phyloP scores from a whole-genome alignment of 139 green algal species.

The Picochlorum costavermella region DNA sequence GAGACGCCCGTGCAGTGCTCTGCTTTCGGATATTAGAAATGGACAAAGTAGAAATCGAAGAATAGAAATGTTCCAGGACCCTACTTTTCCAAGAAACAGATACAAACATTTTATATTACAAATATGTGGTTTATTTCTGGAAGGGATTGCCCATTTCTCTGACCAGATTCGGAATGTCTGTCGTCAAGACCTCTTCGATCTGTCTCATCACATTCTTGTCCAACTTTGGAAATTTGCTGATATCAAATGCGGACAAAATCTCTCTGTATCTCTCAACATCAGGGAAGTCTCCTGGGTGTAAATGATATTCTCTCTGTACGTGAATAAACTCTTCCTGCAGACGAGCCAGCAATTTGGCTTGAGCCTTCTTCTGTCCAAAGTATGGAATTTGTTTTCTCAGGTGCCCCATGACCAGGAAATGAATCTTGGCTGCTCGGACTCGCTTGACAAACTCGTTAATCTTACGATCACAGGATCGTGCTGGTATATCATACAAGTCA shows the following conservation, averaged over 20 bases:
- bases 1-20: too few species aligned
- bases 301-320: constrained; percentile 83
- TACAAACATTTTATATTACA: background rate
- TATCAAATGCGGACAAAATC: constrained; percentile 75
- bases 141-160: constrained; percentile 82
- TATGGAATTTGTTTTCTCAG: constrained; percentile 78
- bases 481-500: constrained; percentile 88
- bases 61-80: too few species aligned
- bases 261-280: constrained; percentile 72
- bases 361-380: constrained; percentile 63
- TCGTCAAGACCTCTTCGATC: constrained; percentile 70
- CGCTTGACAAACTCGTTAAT: constrained; percentile 99
- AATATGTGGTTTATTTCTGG: background rate
- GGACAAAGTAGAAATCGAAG: too few species aligned
- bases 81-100: too few species aligned
- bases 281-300: constrained; percentile 87
- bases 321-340: constrained; percentile 59
- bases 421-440: constrained; percentile 80
- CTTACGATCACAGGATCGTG: constrained; percentile 67
- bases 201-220: constrained; percentile 46
- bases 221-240: constrained; percentile 69
- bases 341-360: constrained; percentile 54
- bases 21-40: too few species aligned
- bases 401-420: constrained; percentile 81
- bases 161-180: constrained; percentile 87